Evolutionary conservation across 139 green algal genomes (phyloP).

Genomic region (Gonium pectorale): DNA sequence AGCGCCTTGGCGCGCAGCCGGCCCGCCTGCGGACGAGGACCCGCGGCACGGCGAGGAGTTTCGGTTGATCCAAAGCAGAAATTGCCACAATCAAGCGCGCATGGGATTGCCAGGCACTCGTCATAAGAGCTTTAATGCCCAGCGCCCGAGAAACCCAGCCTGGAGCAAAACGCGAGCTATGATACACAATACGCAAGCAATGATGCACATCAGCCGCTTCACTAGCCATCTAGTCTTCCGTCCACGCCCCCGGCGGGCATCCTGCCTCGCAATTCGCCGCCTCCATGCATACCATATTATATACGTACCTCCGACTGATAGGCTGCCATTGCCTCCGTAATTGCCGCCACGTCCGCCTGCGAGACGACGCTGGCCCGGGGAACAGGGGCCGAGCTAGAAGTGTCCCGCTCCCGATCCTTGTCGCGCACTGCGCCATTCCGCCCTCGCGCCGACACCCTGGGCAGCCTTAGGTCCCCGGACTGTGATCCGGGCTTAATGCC

Average conservation of each 20-base stretch:
- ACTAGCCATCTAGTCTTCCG: background rate
- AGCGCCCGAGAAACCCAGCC: no score
- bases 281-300: background rate
- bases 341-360: constrained; percentile 14
- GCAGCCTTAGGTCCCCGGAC: constrained; percentile 1
- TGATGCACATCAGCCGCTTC: background rate
- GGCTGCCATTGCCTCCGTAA: constrained; percentile 7
- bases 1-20: constrained; percentile 16
- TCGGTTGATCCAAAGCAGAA: no score
- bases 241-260: background rate
- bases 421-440: background rate
- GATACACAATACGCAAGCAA: background rate
- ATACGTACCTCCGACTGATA: constrained; percentile 19
- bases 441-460: background rate
- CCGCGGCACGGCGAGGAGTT: background rate
- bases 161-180: no score
- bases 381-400: background rate
- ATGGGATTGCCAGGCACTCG: no score
- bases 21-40: background rate
- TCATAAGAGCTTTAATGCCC: no score
- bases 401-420: no score
- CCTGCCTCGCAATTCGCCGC: background rate
- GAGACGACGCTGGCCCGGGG: background rate
- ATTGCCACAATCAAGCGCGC: no score
- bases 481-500: no score